Evolutionary conservation across 1,139 yeast genomes (phyloP).

Genomic region (Taphrina betulina): DNA sequence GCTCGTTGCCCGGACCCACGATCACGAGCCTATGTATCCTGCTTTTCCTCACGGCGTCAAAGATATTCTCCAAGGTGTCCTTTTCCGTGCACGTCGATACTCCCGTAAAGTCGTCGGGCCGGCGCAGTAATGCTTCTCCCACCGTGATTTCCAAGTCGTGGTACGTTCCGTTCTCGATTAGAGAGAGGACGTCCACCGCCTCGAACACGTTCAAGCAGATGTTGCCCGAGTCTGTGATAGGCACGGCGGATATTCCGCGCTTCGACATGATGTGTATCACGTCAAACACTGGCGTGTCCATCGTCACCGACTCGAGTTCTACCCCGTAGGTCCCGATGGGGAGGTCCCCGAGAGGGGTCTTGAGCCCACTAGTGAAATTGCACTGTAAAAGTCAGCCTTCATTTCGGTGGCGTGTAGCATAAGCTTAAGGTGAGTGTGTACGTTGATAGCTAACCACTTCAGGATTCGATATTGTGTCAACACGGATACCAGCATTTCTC

Average conservation of each 20-base stretch:
- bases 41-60: constrained; percentile 90
- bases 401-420: not conserved
- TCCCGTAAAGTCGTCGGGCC: constrained; percentile 96
- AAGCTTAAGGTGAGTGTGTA: too few relatives aligned
- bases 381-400: constrained; percentile 50
- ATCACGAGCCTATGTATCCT: constrained; percentile 90
- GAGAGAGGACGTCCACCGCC: constrained; percentile 88
- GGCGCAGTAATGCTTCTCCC: constrained; percentile 91
- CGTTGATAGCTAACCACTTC: constrained; percentile 88
- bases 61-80: constrained; percentile 83
- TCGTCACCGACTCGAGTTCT: constrained; percentile 72
- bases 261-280: constrained; percentile 80
- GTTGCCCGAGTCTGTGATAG: constrained; percentile 78
- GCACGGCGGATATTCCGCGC: constrained; percentile 83
- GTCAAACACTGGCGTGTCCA: constrained; percentile 92
- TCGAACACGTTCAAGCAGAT: constrained; percentile 81
- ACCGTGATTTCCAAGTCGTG: constrained; percentile 87
- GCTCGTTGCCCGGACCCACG: constrained; percentile 74
- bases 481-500: constrained; percentile 84
- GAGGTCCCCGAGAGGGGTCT: constrained; percentile 71
- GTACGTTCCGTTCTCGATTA: constrained; percentile 92
- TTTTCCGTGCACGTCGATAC: constrained; percentile 91
- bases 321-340: constrained; percentile 54
- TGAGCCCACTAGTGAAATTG: constrained; percentile 83
- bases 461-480: constrained; percentile 94